Conservation (phyloP, 2,329 filamentous ascomycete genomes). For the Calonectria henricotiae region DNA sequence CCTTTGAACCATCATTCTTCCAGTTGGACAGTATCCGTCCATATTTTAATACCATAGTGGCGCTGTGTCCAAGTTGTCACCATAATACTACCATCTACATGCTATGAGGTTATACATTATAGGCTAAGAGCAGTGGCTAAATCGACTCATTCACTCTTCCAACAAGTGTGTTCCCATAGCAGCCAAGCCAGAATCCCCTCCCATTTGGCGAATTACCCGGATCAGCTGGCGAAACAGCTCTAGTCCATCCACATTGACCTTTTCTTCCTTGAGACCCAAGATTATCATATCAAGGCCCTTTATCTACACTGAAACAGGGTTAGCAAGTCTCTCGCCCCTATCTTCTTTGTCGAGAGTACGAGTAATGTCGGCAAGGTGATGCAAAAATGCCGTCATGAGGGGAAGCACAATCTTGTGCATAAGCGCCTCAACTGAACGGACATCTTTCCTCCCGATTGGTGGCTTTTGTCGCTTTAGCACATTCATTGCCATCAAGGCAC, state of each 20-base stretch:
- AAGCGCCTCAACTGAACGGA: not conserved
- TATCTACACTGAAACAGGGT: slow-evolving; percentile 6
- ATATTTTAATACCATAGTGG: not conserved
- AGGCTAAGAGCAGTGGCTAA: not conserved
- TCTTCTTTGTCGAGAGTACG: slow-evolving; percentile 1
- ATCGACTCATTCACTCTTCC: not conserved
- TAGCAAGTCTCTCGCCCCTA: not conserved
- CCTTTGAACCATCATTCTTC: not conserved
- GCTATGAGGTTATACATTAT: not conserved
- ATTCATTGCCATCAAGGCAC: slow-evolving; percentile 1
- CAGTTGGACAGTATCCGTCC: too few species aligned
- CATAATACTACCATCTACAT: not conserved
- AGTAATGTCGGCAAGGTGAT: slow-evolving; percentile 7
- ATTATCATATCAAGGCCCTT: slow-evolving; percentile 12
- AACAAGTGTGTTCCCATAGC: not conserved
- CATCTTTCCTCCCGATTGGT: not conserved
- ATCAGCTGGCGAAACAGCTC: slow-evolving; percentile 8
- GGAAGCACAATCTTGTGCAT: slow-evolving; percentile 9
- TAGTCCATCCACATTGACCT: slow-evolving; percentile 1
- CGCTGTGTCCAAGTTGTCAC: not conserved
- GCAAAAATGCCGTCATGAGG: slow-evolving; percentile 7
- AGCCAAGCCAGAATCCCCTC: not conserved
- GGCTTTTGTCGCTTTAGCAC: slow-evolving; percentile 10
- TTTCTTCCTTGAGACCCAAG: not conserved
- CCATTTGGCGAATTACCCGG: slow-evolving; percentile 5